Conservation (phyloP, 805 yeast genomes). For the Pichia californica region DNA sequence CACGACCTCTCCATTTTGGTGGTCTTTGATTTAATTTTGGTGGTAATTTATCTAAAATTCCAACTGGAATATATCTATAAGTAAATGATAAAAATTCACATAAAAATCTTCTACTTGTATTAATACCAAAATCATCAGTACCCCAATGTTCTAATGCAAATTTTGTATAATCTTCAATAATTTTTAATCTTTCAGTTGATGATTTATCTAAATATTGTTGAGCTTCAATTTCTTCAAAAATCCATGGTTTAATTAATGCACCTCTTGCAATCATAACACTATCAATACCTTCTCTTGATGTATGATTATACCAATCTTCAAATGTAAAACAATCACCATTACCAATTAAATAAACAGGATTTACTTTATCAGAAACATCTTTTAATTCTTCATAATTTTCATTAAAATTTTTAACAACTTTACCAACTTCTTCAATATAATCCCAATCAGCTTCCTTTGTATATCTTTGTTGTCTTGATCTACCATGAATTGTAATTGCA, state of each 20-base stretch:
- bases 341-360: conserved; percentile 77
- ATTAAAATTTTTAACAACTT: conserved; percentile 53
- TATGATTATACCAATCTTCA: conserved; percentile 81
- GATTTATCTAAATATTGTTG: conserved; percentile 86
- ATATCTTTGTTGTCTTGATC: conserved; percentile 94
- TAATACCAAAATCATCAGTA: conserved; percentile 88
- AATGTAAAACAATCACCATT: conserved; percentile 88
- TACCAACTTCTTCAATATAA: conserved; percentile 71
- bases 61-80: conserved; percentile 91
- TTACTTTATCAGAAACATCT: conserved; percentile 44
- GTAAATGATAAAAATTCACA: conserved; percentile 94
- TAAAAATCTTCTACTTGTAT: conserved; percentile 78
- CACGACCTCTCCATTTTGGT: conserved; percentile 86
- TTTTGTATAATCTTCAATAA: conserved; percentile 59
- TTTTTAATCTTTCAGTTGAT: conserved; percentile 81
- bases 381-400: conserved; percentile 54
- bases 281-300: conserved; percentile 65
- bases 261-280: conserved; percentile 98
- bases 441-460: conserved; percentile 91
- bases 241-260: conserved; percentile 97
- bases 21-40: conserved; percentile 91
- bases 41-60: conserved; percentile 82
- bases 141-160: conserved; percentile 97
- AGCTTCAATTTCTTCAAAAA: conserved; percentile 89
- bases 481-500: conserved; percentile 90